Percentiles rank a stretch among this genome's conserved stretches.
These are phyloP conservation scores for Fusarium lateritium DNA, from an alignment of 2,329 filamentous ascomycete species.

Conservation along the genomic window DNA sequence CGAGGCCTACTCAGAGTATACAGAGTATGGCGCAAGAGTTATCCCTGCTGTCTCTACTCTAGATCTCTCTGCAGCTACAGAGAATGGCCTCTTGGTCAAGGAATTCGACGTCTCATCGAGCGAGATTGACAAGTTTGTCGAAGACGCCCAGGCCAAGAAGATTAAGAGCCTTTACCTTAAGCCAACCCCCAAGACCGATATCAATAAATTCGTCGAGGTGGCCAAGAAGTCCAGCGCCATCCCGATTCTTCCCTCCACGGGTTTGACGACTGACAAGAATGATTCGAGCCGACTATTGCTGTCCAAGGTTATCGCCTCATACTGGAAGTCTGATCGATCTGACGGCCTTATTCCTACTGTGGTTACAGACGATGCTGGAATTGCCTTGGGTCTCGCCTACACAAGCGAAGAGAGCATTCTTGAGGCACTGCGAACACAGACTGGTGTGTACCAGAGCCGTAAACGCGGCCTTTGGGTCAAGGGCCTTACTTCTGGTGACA, in stretches of 20 bases:
- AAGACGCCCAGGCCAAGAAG: constrained; percentile 62
- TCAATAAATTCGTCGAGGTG: constrained; percentile 63
- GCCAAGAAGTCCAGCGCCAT: constrained; percentile 71
- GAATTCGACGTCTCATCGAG: constrained; percentile 63
- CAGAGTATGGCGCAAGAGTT: constrained; percentile 70
- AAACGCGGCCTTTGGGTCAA: constrained; percentile 98
- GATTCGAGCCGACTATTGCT: constrained; percentile 70
- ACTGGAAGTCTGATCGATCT: constrained; percentile 83
- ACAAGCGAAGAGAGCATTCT: constrained; percentile 91
- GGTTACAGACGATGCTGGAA: constrained; percentile 89
- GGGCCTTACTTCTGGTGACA: constrained; percentile 93
- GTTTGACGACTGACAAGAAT: constrained; percentile 77
- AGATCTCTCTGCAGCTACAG: constrained; percentile 62
- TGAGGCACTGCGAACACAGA: constrained; percentile 83
- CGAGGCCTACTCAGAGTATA: constrained; percentile 73
- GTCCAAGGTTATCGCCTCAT: constrained; percentile 79
- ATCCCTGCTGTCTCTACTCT: constrained; percentile 65
- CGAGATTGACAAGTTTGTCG: constrained; percentile 61
- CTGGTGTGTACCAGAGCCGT: constrained; percentile 94
- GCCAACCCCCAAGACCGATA: constrained; percentile 61
- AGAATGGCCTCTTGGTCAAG: constrained; percentile 67
- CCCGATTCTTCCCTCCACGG: constrained; percentile 80
- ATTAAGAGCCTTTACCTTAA: constrained; percentile 66
- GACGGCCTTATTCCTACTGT: constrained; percentile 92
- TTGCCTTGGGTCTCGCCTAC: constrained; percentile 91